Percentiles rank a stretch among this genome's conserved stretches.
phyloP scores from a whole-genome alignment of 345 rosid species.

The Gynandropsis gynandra region DNA sequence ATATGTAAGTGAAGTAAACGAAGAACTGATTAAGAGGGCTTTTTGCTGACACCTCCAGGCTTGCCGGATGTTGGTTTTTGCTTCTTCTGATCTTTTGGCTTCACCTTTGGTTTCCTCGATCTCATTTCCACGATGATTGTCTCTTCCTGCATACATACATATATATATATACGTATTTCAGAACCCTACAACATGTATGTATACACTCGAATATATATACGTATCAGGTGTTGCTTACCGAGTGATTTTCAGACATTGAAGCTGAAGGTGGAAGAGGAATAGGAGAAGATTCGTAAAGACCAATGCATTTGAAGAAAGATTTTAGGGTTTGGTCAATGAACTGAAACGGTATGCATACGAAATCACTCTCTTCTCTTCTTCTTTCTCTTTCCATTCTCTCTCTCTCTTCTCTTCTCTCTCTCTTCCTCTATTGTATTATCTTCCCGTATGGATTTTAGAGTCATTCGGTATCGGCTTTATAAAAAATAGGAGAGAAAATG shows the following conservation, averaged over 20 bases:
- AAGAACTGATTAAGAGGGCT: background rate
- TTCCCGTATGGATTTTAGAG: no score
- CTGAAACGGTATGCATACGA: conserved; percentile 24
- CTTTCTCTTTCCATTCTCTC: conserved; percentile 4
- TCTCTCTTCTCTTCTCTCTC: conserved; percentile 12
- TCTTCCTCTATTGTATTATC: background rate
- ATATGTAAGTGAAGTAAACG: background rate
- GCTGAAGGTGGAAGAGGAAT: no score
- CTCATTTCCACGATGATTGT: background rate
- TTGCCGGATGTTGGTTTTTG: background rate
- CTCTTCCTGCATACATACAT: background rate
- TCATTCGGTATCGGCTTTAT: no score
- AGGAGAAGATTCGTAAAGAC: background rate
- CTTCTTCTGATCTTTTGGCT: background rate
- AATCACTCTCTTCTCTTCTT: conserved; percentile 18
- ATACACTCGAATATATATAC: no score
- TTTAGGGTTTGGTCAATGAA: conserved; percentile 13
- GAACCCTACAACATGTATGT: no score
- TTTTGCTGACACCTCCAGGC: background rate
- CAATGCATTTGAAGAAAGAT: conserved; percentile 22
- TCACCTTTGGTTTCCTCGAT: background rate
- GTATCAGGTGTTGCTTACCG: no score
- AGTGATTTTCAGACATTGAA: no score
- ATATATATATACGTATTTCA: background rate
- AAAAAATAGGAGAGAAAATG: no score